Conservation (phyloP, 345 rosid species). For the Boechera retrofracta region DNA sequence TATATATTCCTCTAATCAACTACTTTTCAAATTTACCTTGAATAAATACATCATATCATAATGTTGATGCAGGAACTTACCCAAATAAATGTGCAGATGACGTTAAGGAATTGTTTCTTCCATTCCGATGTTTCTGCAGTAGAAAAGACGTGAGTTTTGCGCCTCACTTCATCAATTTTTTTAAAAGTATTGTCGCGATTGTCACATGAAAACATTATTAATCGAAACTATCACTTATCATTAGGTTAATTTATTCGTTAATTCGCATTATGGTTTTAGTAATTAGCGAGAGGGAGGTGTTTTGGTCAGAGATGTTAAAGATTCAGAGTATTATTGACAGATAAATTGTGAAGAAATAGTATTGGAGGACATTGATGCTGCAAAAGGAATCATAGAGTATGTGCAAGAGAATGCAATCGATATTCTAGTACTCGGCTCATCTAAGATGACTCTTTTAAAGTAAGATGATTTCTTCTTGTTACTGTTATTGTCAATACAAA, state of each 20-base stretch:
- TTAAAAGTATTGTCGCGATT: not conserved
- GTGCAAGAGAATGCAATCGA: slow-evolving; percentile 45
- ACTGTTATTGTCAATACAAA: not conserved
- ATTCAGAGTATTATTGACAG: slow-evolving; percentile 44
- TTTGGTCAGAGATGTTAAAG: slow-evolving; percentile 12
- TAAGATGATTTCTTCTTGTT: slow-evolving; percentile 28
- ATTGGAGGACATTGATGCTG: slow-evolving; percentile 59
- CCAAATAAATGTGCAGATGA: slow-evolving; percentile 28
- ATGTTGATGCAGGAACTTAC: slow-evolving; percentile 21
- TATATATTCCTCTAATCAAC: not conserved
- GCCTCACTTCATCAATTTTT: not conserved
- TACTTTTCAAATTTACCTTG: not conserved
- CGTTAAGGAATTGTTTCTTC: slow-evolving; percentile 68
- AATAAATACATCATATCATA: not conserved
- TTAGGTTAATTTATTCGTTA: not conserved
- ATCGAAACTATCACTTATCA: not conserved
- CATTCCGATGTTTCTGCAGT: slow-evolving; percentile 85
- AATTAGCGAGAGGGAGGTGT: not conserved
- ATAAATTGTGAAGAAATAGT: slow-evolving; percentile 64
- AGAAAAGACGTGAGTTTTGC: slow-evolving; percentile 64
- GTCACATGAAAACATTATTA: slow-evolving; percentile 4
- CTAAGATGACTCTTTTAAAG: slow-evolving; percentile 70
- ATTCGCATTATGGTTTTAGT: not conserved
- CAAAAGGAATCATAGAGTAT: slow-evolving; percentile 61
- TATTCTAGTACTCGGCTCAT: slow-evolving; percentile 62